Conservation (phyloP, 2,329 filamentous ascomycete species). For the Exophiala viscosa region DNA sequence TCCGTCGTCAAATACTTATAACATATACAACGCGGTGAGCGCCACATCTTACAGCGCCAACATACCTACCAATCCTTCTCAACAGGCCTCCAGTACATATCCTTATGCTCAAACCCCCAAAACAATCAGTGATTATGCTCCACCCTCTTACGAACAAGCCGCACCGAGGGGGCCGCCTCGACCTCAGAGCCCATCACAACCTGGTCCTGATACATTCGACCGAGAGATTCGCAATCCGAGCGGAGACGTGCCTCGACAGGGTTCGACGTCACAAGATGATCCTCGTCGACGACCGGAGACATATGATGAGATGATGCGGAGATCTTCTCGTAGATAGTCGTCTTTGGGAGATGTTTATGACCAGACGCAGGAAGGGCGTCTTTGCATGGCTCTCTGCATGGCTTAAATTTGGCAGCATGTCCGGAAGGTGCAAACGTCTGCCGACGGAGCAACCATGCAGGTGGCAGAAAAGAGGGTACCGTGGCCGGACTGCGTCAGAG, state of each 20-base stretch:
- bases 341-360: background rate
- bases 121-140: constrained; percentile 6
- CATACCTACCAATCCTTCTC: constrained; percentile 1
- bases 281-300: constrained; percentile 8
- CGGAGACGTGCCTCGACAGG: constrained; percentile 3
- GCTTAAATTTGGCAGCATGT: no score
- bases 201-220: constrained; percentile 20
- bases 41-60: constrained; percentile 8
- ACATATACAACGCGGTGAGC: constrained; percentile 5
- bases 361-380: background rate
- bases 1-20: constrained; percentile 4
- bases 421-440: no score
- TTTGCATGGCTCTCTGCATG: no score
- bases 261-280: constrained; percentile 6
- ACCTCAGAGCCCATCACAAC: constrained; percentile 16
- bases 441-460: background rate
- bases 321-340: constrained; percentile 5
- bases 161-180: constrained; percentile 7
- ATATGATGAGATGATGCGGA: constrained; percentile 12
- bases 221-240: constrained; percentile 1
- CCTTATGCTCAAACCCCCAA: constrained; percentile 3
- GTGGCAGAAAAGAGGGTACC: no score
- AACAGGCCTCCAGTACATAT: constrained; percentile 5
- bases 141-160: constrained; percentile 14
- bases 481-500: no score